These are phyloP conservation scores for Penicillium pulvis DNA, from an alignment of 495 filamentous ascomycete species.

Conservation along the genomic window DNA sequence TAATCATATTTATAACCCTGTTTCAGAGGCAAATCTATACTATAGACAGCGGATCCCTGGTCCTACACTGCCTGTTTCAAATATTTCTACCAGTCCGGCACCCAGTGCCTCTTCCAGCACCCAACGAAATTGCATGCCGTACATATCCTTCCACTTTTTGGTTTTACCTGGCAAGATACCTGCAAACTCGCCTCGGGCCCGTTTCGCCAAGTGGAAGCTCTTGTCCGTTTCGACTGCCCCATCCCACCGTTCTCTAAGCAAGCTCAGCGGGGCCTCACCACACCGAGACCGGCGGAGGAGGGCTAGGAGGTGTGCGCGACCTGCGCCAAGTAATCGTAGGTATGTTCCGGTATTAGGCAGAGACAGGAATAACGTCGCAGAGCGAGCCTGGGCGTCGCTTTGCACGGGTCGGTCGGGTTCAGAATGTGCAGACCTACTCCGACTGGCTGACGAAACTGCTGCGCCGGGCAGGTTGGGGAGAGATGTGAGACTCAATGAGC, in stretches of 20 bases:
- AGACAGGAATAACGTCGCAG: slow-evolving; percentile 58
- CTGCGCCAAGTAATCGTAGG: slow-evolving; percentile 66
- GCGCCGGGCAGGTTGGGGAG: slow-evolving; percentile 52
- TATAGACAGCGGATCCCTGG: slow-evolving; percentile 63
- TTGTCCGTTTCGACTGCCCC: slow-evolving; percentile 66
- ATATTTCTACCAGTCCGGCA: slow-evolving; percentile 76
- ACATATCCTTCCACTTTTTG: slow-evolving; percentile 79
- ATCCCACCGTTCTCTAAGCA: slow-evolving; percentile 79
- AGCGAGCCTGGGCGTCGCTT: slow-evolving; percentile 32
- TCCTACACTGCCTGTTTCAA: slow-evolving; percentile 83
- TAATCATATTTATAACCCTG: not conserved
- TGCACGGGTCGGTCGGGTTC: slow-evolving; percentile 24
- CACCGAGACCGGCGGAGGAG: slow-evolving; percentile 66
- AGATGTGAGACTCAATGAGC: slow-evolving; percentile 51
- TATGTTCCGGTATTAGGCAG: slow-evolving; percentile 75
- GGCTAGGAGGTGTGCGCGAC: slow-evolving; percentile 65
- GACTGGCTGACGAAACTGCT: slow-evolving; percentile 59
- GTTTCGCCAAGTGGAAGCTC: slow-evolving; percentile 59
- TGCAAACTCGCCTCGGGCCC: slow-evolving; percentile 65
- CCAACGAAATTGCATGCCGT: slow-evolving; percentile 78
- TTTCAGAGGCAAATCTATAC: slow-evolving; percentile 7
- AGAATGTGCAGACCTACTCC: slow-evolving; percentile 17
- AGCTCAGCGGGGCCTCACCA: slow-evolving; percentile 63
- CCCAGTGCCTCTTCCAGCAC: slow-evolving; percentile 77
- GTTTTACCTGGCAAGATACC: slow-evolving; percentile 73